Evolutionary conservation across 2,329 filamentous ascomycete genomes (phyloP), one percentile per base, ranked within the genome.

Genomic region (Neopestalotiopsis clavispora): DNA sequence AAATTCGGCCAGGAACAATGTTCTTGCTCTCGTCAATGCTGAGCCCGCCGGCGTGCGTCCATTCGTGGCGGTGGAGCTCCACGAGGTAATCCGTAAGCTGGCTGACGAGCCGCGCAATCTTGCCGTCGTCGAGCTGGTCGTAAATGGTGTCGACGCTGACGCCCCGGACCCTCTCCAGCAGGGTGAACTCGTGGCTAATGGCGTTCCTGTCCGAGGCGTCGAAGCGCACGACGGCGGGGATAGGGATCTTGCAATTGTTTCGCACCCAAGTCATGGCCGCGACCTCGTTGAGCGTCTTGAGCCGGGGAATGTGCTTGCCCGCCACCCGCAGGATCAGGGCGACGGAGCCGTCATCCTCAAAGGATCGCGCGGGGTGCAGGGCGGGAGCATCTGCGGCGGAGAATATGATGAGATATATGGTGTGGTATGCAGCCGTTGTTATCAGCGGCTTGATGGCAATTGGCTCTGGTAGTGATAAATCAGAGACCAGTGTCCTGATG

Each of bases 21-120:
- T 57, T 7, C 2, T 70, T 72, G 1, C 67, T 62, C 2, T 59
- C 61, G n/a, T 69, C 68, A n/a, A 75, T 32, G 34, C 42, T 56
- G 3, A 80, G 67, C 1, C 78, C 79, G 38, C 78, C 77, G 20
- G 78, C 72, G 17, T 72, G 69, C 4, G 63, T 13, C 69, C 75
- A 79, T 10, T 68, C 45, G 45, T 32, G 28, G 30, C 28, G 49
- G 28, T 38, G 63, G 1, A 68, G 42, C 30, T 64, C 28, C 1
- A 38, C 30, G 40, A 63, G 42, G 59, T 62, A 64, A 13, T 42
- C 42, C 9, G 40, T 34, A 12, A 68, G 45, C 60, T 68, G 66
- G 12, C 20, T 7, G n/a, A 68, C 34, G 13, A 68, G 58, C 5
- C 56, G n/a, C 12, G 49, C n/a, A n/a, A 23, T 38, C n/a, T 64